Evolutionary conservation across 331 rosid species (phyloP), one percentile per base, ranked within the genome.

Genomic region (Cucumis variabilis): DNA sequence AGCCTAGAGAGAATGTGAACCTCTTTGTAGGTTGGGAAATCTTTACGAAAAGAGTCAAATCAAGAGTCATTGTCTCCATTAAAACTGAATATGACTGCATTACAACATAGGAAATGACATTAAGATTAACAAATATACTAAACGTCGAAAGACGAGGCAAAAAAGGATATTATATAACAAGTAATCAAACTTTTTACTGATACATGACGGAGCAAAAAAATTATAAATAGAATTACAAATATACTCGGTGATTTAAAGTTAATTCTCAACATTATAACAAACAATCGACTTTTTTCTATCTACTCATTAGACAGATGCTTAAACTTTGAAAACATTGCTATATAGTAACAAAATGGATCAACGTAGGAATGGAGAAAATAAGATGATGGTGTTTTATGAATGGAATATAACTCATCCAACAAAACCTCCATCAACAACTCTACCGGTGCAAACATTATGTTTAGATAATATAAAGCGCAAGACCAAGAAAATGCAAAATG

Each of bases 1-100:
- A 50, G 86, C 68, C 86, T 84, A 89, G 91, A 90, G 75, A 80
- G 89, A 87, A 75, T 70, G 83, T 82, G 75, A 72, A 97, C 99
- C 98, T 97, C 99, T 92, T 90, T 97, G 93, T 89, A 87, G 85
- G 91, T 91, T 83, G 98, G 92, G 89, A 94, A 97, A 91, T 97
- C 98, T 53, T 85, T 93, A 88, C 95, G 94, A 70, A 95, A 97
- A 62, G 98, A 97, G 85, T 89, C 90, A 90, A 97, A 95, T 87
- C 99, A 98, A 86, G 98, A 93, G 91, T 89, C 79, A 76, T 97
- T 98, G 53, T 98, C 99, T 89, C 99, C 99, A 15, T 97, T 97
- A 93, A 97, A 97, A 91, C 99, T 93, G 94, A 95, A 97, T 91
- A 97, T 97, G 99, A 97, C 99, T 97, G 91, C 85, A 87, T 86